Evolutionary conservation across 441 rosid species (phyloP), one percentile per base, ranked within the genome.

Genomic region (Daphne laureola): DNA sequence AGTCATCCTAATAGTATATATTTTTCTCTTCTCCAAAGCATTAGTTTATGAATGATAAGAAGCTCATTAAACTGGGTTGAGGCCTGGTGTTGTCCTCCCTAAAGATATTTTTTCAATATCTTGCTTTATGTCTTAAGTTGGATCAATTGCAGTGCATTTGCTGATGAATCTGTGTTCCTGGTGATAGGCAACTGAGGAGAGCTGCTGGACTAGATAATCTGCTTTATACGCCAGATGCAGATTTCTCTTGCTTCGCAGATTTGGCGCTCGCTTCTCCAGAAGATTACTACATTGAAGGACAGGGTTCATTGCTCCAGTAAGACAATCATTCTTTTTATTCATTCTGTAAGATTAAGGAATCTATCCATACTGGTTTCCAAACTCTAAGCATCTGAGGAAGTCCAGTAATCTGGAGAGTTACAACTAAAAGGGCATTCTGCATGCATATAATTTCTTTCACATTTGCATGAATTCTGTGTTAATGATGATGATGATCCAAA

Each of bases 301-400:
- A 89, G 73, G 99, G 97, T 46, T 83, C 96, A 66, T 66, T 89
- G 74, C 96, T 93, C 64, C 99, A 89, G 98, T 93, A 80, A 81
- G 97, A 46, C 51, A 53, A 27, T 25, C 3, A 15, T 40, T 31
- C 38, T 31, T 31, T 7, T 31, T 7, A 0, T 31, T 31, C 38
- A 4, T 31, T 31, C 38, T 31, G 38, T 1, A 2, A 9, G 11
- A 11, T 31, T 31, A 9, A 6, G 38, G 9, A 4, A 31, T 31
- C 38, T 9, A 1, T 31, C 11, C 1, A 31, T 0, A 7, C 38
- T 31, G 38, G 11, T 31, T 31, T 31, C 11, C 38, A 6, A 31
- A 31, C n/a, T n/a, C n/a, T n/a, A n/a, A n/a, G n/a, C n/a, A n/a
- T n/a, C n/a, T n/a, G n/a, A n/a, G n/a, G n/a, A n/a, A n/a, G n/a